Percentiles rank a stretch among this genome's conserved stretches.
Evolutionary conservation across 2,329 filamentous ascomycete species (phyloP).

Genomic region (Ascomycota sp.): DNA sequence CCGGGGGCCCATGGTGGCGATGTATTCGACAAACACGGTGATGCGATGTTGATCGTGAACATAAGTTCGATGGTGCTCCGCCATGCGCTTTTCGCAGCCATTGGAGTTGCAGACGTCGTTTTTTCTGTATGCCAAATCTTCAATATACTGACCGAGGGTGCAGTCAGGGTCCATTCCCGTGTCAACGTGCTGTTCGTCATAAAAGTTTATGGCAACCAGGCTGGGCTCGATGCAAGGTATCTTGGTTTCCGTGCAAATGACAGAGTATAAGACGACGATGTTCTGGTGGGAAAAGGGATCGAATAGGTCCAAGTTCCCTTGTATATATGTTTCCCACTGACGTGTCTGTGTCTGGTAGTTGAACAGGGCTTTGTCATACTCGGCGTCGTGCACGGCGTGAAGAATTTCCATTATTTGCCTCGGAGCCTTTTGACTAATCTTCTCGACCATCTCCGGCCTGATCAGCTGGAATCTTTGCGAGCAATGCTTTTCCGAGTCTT

Average conservation of each 20-base stretch:
- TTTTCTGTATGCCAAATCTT: constrained; percentile 64
- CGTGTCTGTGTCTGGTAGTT: constrained; percentile 87
- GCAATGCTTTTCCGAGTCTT: constrained; percentile 40
- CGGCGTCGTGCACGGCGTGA: constrained; percentile 85
- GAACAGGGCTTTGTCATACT: constrained; percentile 87
- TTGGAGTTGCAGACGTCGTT: constrained; percentile 62
- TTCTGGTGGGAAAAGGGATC: constrained; percentile 93
- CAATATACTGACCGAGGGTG: constrained; percentile 84
- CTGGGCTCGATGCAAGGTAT: constrained; percentile 85
- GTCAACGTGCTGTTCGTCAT: constrained; percentile 72
- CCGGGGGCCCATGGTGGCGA: constrained; percentile 21
- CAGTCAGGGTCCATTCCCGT: constrained; percentile 62
- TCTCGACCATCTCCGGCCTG: constrained; percentile 85
- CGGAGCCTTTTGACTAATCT: constrained; percentile 58
- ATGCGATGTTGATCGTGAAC: constrained; percentile 91
- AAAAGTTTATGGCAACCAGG: constrained; percentile 78
- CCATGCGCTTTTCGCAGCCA: constrained; percentile 73
- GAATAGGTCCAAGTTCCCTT: constrained; percentile 73
- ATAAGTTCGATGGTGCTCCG: constrained; percentile 87
- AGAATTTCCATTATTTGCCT: constrained; percentile 82
- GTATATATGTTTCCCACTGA: constrained; percentile 90
- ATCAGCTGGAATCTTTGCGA: constrained; percentile 72
- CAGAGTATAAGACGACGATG: constrained; percentile 82
- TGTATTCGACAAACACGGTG: constrained; percentile 62
- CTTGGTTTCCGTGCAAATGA: constrained; percentile 83